A percentile compares a stretch with the other conserved stretches of the same genome.
These are phyloP conservation scores for Parasarocladium wereldwijsianum DNA, from an alignment of 2,329 filamentous ascomycete species.

Conservation along the genomic window DNA sequence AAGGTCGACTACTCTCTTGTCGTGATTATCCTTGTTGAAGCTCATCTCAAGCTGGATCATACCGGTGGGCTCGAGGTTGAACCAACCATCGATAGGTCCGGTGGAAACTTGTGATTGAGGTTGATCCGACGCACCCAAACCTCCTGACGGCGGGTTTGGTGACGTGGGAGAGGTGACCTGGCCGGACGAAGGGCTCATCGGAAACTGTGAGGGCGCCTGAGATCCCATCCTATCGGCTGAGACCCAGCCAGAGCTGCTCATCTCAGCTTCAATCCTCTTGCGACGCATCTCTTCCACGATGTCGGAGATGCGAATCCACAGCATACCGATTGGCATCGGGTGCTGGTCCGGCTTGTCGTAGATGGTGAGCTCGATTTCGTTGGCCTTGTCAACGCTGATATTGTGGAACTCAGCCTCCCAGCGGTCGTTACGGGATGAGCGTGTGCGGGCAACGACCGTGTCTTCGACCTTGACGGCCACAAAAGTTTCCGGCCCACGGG, in stretches of 20 bases:
- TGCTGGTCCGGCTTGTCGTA: slow-evolving; percentile 92
- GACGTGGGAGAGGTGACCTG: slow-evolving; percentile 18
- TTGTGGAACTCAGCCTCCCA: slow-evolving; percentile 89
- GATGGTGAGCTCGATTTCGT: slow-evolving; percentile 93
- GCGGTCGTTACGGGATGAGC: slow-evolving; percentile 67
- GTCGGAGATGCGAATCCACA: slow-evolving; percentile 94
- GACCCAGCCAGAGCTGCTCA: slow-evolving; percentile 90
- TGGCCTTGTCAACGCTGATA: slow-evolving; percentile 93
- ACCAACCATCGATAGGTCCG: slow-evolving; percentile 80
- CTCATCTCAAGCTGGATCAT: slow-evolving; percentile 83
- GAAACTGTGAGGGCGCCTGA: slow-evolving; percentile 39
- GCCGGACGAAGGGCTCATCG: slow-evolving; percentile 33
- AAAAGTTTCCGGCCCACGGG: slow-evolving; percentile 84
- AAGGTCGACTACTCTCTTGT: slow-evolving; percentile 68
- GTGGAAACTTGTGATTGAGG: slow-evolving; percentile 36
- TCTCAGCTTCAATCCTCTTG: slow-evolving; percentile 92
- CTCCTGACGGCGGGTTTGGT: slow-evolving; percentile 19
- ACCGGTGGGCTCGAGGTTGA: slow-evolving; percentile 87
- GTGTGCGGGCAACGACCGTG: slow-evolving; percentile 75
- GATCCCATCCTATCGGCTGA: slow-evolving; percentile 89
- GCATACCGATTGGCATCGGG: slow-evolving; percentile 79
- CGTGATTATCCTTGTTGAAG: slow-evolving; percentile 82
- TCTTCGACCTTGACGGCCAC: slow-evolving; percentile 96
- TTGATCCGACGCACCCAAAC: slow-evolving; percentile 19
- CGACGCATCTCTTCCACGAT: slow-evolving; percentile 95